Evolutionary conservation across 768 basidiomycete genomes (phyloP), one percentile per base, ranked within the genome.

Genomic region (Boletus rubropictus): DNA sequence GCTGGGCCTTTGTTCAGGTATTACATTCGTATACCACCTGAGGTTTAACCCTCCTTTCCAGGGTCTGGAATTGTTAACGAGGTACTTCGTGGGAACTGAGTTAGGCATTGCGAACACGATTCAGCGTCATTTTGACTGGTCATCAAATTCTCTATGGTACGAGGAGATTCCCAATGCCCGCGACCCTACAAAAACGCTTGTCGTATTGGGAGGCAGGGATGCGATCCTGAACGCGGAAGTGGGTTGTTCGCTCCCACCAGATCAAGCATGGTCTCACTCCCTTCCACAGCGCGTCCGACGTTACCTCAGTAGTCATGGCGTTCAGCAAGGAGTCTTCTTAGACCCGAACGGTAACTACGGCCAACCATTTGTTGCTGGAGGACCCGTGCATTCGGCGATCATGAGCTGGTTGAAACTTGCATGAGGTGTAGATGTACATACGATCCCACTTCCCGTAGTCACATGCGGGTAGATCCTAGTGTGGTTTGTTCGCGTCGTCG

Each of bases 41-140:
- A 53, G 21, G 41, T 29, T 42, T 46, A 21, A 53, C 31, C 22
- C 45, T 50, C 31, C 29, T 42, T 28, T 40, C 20, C 54, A 91
- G 87, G 87, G 81, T 5, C 66, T 89, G 33, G 84, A 94, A 50
- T 70, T 91, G 12, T 55, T 95, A 36, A 81, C 93, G 76, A 80
- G 83, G 37, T 97, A 91, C 63, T 94, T 94, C 57, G 84, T 95
- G 49, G 82, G 83, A 25, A 80, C 82, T 24, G 94, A 98, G 65
- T 69, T 95, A 3, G 94, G 94, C 12, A 82, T 89, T 41, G 86
- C 89, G 7, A 86, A 93, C 62, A 79, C 89, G 46, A 74, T 96
- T 37, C 86, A 84, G 55, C 76, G 88, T 22, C 81, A 89, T 61
- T 89, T 89, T 56, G 84, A 86, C 58, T 93, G 89, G 91, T 74